A percentile compares a stretch with the other conserved stretches of the same genome.
Evolutionary conservation across 2,329 filamentous ascomycete species (phyloP).

Genomic region (Cladorrhinum sp.): DNA sequence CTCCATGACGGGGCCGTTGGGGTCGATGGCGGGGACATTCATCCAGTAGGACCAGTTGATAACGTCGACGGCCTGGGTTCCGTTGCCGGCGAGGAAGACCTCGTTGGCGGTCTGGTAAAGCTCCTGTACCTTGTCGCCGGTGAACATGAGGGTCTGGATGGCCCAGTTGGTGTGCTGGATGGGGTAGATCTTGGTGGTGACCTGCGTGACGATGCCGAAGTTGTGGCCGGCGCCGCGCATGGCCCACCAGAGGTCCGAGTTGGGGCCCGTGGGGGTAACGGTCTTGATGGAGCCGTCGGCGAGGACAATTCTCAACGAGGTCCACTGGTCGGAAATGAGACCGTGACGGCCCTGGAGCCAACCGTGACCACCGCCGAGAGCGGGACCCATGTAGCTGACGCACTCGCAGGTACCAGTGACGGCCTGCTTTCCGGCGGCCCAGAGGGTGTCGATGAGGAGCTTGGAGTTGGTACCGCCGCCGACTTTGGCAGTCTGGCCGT

Average conservation of each 20-base stretch:
- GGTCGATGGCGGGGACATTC: slow-evolving; percentile 39
- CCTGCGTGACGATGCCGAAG: slow-evolving; percentile 54
- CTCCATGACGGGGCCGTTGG: slow-evolving; percentile 40
- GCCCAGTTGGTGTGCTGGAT: slow-evolving; percentile 22
- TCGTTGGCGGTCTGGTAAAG: slow-evolving; percentile 44
- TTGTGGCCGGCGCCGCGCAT: slow-evolving; percentile 57
- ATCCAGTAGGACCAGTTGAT: slow-evolving; percentile 52
- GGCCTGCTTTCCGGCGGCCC: slow-evolving; percentile 50
- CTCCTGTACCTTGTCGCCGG: slow-evolving; percentile 44
- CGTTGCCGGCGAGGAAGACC: slow-evolving; percentile 35
- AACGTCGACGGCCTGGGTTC: slow-evolving; percentile 40
- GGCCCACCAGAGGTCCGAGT: slow-evolving; percentile 54
- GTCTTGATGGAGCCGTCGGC: slow-evolving; percentile 44
- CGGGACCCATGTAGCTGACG: slow-evolving; percentile 40
- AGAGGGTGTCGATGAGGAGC: slow-evolving; percentile 45
- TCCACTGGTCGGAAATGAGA: slow-evolving; percentile 51
- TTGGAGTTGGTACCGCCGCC: slow-evolving; percentile 48
- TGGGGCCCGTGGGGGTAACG: slow-evolving; percentile 36
- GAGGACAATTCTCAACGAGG: slow-evolving; percentile 50
- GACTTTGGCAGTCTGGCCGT: slow-evolving; percentile 46
- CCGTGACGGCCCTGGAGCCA: slow-evolving; percentile 53
- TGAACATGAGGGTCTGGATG: slow-evolving; percentile 41
- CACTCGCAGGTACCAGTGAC: slow-evolving; percentile 54
- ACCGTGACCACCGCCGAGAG: slow-evolving; percentile 57
- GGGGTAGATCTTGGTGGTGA: slow-evolving; percentile 46